Conservation (phyloP, 345 rosid genomes). For the Corymbia maculata region DNA sequence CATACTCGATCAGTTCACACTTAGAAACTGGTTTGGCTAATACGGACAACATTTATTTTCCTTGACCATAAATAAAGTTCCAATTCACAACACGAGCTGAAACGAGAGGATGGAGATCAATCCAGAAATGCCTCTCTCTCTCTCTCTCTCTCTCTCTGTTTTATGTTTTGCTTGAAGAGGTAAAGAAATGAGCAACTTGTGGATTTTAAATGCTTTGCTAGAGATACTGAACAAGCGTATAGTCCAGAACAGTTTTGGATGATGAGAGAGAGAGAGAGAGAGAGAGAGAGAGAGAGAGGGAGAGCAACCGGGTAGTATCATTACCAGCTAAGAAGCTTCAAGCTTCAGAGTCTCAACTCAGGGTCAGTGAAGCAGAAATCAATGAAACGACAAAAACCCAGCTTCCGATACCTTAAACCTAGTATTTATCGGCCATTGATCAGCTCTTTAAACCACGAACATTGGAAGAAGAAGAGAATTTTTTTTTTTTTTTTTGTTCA, state of each 20-base stretch:
- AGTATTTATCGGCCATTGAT: neutral
- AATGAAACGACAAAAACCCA: neutral
- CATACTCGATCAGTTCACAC: neutral
- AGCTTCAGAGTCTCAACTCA: constrained; percentile 1
- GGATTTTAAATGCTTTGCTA: neutral
- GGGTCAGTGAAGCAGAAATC: constrained; percentile 1
- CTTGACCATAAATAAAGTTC: neutral
- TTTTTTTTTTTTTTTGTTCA: no score
- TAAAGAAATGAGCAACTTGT: neutral
- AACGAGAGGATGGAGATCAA: no score
- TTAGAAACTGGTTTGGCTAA: neutral
- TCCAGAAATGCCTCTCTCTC: neutral
- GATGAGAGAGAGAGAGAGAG: neutral
- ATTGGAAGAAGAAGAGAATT: neutral
- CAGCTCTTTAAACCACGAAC: neutral
- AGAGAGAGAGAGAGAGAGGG: neutral
- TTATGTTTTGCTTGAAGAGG: neutral
- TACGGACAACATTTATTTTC: neutral
- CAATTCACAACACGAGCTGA: neutral
- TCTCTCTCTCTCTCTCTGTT: neutral
- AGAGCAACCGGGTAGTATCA: neutral
- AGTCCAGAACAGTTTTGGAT: neutral
- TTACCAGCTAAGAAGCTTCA: neutral
- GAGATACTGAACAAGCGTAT: neutral
- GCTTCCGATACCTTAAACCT: neutral